Conservation (phyloP, 495 filamentous ascomycete genomes). For the Aspergillus haitiensis region DNA sequence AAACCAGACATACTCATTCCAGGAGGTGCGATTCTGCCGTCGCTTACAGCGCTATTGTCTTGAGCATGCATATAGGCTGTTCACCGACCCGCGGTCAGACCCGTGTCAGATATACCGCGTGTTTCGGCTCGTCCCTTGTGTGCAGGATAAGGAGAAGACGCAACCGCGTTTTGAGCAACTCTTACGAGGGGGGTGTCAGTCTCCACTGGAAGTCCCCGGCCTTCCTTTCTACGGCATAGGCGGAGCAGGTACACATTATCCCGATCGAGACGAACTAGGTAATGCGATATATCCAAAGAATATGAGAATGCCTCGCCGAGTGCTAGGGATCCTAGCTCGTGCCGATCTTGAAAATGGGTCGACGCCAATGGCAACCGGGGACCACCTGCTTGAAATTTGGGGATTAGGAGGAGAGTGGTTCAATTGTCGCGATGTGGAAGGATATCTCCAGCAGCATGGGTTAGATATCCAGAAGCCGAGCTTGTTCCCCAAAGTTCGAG, state of each 20-base stretch:
- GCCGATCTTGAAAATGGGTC: not conserved
- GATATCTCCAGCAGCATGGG: conserved; percentile 30
- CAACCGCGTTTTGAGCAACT: conserved; percentile 41
- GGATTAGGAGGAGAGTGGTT: conserved; percentile 70
- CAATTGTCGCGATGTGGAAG: conserved; percentile 70
- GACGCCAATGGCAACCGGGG: not conserved
- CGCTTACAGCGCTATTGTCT: conserved; percentile 65
- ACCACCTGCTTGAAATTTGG: conserved; percentile 8
- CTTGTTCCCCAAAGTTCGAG: conserved; percentile 11
- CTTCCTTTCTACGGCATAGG: conserved; percentile 66
- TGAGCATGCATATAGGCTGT: conserved; percentile 63
- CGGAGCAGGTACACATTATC: conserved; percentile 63
- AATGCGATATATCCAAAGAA: conserved; percentile 27
- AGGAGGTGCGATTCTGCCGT: conserved; percentile 70
- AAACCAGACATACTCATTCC: conserved; percentile 41
- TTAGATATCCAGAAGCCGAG: conserved; percentile 21
- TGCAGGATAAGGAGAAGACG: conserved; percentile 53
- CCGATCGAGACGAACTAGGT: conserved; percentile 18
- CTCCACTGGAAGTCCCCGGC: conserved; percentile 52
- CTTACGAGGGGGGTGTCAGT: conserved; percentile 26
- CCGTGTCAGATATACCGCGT: conserved; percentile 53
- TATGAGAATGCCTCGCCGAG: conserved; percentile 24
- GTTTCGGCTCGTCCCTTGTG: conserved; percentile 68
- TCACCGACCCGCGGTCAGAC: conserved; percentile 54
- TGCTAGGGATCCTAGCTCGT: conserved; percentile 14